Percentiles rank a stretch among this genome's conserved stretches.
Conservation (phyloP, 2,329 filamentous ascomycete genomes). For the Cercospora sojina region DNA sequence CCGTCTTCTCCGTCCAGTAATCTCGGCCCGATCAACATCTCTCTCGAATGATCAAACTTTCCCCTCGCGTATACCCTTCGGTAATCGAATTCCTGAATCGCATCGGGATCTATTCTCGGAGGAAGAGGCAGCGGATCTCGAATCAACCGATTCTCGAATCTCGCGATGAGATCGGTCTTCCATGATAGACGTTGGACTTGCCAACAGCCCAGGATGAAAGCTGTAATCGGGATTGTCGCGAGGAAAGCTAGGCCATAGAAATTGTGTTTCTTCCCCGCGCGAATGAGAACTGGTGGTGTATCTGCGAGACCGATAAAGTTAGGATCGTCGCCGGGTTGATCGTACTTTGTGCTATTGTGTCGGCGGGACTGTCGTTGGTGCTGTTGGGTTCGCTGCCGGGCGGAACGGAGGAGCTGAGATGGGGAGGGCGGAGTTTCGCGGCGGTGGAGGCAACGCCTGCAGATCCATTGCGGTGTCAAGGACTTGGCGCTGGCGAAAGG, state of each 20-base stretch:
- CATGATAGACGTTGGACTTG: slow-evolving; percentile 89
- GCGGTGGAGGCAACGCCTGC: slow-evolving; percentile 29
- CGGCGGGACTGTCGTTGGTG: slow-evolving; percentile 21
- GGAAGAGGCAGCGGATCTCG: slow-evolving; percentile 83
- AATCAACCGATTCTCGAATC: slow-evolving; percentile 86
- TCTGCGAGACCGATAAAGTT: slow-evolving; percentile 84
- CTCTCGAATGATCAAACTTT: slow-evolving; percentile 76
- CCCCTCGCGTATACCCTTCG: slow-evolving; percentile 76
- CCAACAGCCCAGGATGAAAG: slow-evolving; percentile 89
- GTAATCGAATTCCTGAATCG: slow-evolving; percentile 87
- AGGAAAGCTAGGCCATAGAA: slow-evolving; percentile 32
- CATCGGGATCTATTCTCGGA: slow-evolving; percentile 75
- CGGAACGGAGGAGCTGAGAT: slow-evolving; percentile 26
- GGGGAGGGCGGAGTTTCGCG: slow-evolving; percentile 32
- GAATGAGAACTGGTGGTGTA: slow-evolving; percentile 76
- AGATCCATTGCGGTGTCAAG: slow-evolving; percentile 1
- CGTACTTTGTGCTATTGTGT: slow-evolving; percentile 53
- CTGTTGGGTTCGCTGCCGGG: slow-evolving; percentile 26
- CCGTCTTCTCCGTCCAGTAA: slow-evolving; percentile 87
- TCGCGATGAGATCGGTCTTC: slow-evolving; percentile 91
- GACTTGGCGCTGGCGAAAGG: neutral
- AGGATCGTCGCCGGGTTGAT: slow-evolving; percentile 69
- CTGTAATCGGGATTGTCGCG: slow-evolving; percentile 80
- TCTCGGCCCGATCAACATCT: slow-evolving; percentile 93
- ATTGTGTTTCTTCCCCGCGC: slow-evolving; percentile 71